Base-by-base conservation (phyloP, 345 rosid genomes). In the Eucalyptus polyanthemos region DNA sequence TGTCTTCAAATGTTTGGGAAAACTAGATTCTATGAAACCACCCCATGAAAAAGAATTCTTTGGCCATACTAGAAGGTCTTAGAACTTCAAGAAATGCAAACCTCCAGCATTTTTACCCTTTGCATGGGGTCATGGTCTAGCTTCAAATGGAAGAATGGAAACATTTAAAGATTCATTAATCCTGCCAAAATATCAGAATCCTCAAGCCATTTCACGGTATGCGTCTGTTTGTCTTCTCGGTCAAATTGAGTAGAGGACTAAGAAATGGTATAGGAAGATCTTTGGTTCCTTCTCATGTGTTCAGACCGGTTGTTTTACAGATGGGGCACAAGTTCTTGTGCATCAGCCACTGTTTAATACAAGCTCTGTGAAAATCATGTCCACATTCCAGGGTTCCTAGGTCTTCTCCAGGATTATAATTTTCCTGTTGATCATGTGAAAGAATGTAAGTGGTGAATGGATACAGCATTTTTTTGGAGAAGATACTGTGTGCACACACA, bases 261-360 rank as follows among this genome's bases (percentile, higher is more conserved):
- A 76, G 83, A 40, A 42, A 40, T 40, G 83, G 47, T 76, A 21
- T 40, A 40, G 83, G 83, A 76, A 76, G 47, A 16, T 87, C 56
- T 34, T 87, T 19, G 60, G 25, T 37, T 37, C 89, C 60, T 51
- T 76, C 47, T 89, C 87, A 91, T 49, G 94, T 91, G 88, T 92
- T 90, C 22, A 97, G 89, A 42, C 97, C 99, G 3, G 96, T 92
- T 58, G 96, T 94, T 91, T 96, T 97, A 88, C 99, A 97, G 60
- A 97, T 93, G 47, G 99, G 99, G 93, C 99, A 97, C 90, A 95
- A 89, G 88, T 96, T 97, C 93, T 97, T 97, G 87, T 50, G 93
- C 93, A 92, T 95, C 91, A 97, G 90, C 99, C 99, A 97, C 85
- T 94, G 94, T 90, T 95, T 96, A 81, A 97, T 90, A 88, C 99